A percentile compares a stretch with the other conserved stretches of the same genome.
phyloP scores from a whole-genome alignment of 2,329 filamentous ascomycete species.

The Pochonia chlamydosporia region DNA sequence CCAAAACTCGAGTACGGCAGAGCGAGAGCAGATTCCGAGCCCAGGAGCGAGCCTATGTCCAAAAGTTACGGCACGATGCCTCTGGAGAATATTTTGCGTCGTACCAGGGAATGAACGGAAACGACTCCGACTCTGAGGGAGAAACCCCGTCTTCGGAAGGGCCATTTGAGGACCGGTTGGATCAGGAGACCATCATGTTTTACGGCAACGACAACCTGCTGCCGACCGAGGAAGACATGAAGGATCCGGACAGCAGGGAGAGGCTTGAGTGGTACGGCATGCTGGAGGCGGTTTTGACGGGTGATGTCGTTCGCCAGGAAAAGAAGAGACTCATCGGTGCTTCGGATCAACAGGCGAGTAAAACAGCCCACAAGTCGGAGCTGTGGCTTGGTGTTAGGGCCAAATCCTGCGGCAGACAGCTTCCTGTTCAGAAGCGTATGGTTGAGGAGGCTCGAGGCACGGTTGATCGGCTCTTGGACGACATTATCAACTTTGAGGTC shows the following conservation, averaged over 20 bases:
- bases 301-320: constrained; percentile 95
- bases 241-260: constrained; percentile 82
- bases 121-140: constrained; percentile 84
- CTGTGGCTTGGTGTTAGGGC: constrained; percentile 87
- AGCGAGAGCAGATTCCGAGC: constrained; percentile 42
- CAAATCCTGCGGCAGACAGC: constrained; percentile 73
- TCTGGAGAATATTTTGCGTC: constrained; percentile 64
- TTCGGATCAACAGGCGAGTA: constrained; percentile 49
- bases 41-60: constrained; percentile 90
- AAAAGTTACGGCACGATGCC: constrained; percentile 75
- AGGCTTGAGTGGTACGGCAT: constrained; percentile 97
- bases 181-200: constrained; percentile 89
- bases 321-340: constrained; percentile 91
- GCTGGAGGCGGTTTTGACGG: constrained; percentile 90
- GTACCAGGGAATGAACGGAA: constrained; percentile 52
- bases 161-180: constrained; percentile 79
- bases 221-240: constrained; percentile 82
- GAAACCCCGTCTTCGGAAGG: constrained; percentile 83
- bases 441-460: constrained; percentile 76
- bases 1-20: constrained; percentile 44
- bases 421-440: constrained; percentile 79
- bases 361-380: constrained; percentile 66
- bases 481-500: constrained; percentile 88
- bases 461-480: constrained; percentile 72
- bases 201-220: constrained; percentile 86